phyloP scores from a whole-genome alignment of 306 rosid genomes.

The Alnus glutinosa region DNA sequence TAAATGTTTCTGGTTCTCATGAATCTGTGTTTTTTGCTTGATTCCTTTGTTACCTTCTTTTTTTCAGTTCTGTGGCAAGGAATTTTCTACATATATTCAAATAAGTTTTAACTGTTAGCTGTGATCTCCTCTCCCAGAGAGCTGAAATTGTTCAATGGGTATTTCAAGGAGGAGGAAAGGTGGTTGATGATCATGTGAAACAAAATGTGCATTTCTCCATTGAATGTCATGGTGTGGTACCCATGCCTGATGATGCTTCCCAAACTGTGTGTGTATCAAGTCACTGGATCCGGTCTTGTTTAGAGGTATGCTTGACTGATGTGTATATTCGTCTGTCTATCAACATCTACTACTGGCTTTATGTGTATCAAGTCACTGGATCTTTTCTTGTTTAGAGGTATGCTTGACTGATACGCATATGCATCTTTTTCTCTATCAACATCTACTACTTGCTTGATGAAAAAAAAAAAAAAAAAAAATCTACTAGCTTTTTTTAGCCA shows the following conservation, averaged over 20 bases:
- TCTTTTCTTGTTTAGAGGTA: constrained; percentile 89
- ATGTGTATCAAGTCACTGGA: constrained; percentile 83
- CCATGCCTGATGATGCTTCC: constrained; percentile 31
- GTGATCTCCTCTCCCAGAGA: constrained; percentile 55
- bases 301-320: constrained; percentile 60
- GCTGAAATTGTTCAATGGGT: constrained; percentile 86
- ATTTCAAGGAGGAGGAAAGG: constrained; percentile 78
- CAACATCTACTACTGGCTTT: constrained; percentile 29
- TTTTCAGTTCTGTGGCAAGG: constrained; percentile 13
- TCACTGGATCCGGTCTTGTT: constrained; percentile 91
- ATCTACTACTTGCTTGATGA: neutral
- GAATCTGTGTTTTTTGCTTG: constrained; percentile 1
- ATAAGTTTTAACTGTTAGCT: constrained; percentile 23
- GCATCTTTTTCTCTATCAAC: constrained; percentile 23
- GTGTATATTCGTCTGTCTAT: constrained; percentile 21
- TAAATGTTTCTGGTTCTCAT: neutral
- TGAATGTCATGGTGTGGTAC: constrained; percentile 74
- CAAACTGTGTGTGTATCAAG: constrained; percentile 60
- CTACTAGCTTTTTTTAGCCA: constrained; percentile 6
- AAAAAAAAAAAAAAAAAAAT: neutral
- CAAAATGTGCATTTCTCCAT: constrained; percentile 59
- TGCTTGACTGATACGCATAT: constrained; percentile 22
- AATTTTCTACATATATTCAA: constrained; percentile 5
- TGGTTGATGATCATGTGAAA: constrained; percentile 47
- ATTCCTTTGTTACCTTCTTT: neutral